Evolutionary conservation across 805 yeast species (phyloP), one percentile per base, ranked within the genome.

Genomic region (Myxozyma melibiosi): DNA sequence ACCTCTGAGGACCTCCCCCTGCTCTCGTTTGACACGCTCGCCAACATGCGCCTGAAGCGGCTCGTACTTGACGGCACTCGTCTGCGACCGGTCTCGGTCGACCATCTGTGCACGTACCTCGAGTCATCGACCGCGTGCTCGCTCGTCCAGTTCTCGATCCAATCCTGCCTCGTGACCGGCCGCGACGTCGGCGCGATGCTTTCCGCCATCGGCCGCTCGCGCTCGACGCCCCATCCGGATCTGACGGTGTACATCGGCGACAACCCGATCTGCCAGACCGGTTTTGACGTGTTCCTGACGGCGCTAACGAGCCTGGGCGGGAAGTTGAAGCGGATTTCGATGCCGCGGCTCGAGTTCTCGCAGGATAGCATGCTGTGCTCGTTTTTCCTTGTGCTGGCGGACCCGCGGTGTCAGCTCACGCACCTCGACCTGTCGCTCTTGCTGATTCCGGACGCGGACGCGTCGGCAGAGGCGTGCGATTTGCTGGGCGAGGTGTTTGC

Each of bases 391-490:
- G 57, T 44, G 11, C 44, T 65, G 16, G 62, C 57, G 16, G 49
- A 34, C 25, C 53, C 51, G n/a, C 49, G 56, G 2, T 52, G 59
- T 38, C 42, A 35, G 30, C 51, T 65, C 34, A 63, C 61, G n/a
- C 54, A 63, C 50, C 53, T 65, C 13, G 67, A 65, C 28, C 34
- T 65, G 31, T 65, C 67, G 3, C 43, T 56, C 9, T 51, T 64
- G 20, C 50, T 65, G 33, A 63, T 65, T 46, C 67, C 67, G 16
- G 66, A 66, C 25, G 60, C 56, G 2, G 67, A 65, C 44, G 67
- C 67, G 14, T 52, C 65, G 3, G 53, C 51, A 9, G 55, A 58
- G 8, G 50, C 67, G 4, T 65, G 67, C 49, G 56, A 49, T 31
- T 18, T 60, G 13, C 43, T 65, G 9, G 67, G 66, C 6, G 64